Evolutionary conservation across 2,329 filamentous ascomycete species (phyloP).

Genomic region (Pseudocercospora musae): DNA sequence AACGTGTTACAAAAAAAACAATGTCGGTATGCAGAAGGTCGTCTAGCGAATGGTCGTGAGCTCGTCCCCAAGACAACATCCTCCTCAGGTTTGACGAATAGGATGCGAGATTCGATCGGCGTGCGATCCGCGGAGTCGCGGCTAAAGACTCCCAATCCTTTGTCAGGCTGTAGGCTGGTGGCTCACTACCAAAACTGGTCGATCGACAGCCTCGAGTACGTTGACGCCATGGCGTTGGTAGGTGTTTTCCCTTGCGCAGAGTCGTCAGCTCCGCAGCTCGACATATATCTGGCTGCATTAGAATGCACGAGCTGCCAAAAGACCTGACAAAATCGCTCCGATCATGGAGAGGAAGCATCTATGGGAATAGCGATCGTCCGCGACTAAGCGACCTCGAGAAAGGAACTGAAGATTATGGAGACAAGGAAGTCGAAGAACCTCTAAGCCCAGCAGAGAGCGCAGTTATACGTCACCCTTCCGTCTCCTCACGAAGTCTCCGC

Average conservation of each 20-base stretch:
- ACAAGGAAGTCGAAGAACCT: slow-evolving; percentile 15
- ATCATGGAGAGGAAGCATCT: slow-evolving; percentile 31
- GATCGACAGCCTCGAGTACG: background rate
- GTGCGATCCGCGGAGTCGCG: background rate
- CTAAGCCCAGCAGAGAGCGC: slow-evolving; percentile 18
- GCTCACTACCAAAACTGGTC: background rate
- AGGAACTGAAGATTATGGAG: slow-evolving; percentile 24
- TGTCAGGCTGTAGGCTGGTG: background rate
- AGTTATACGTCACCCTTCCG: slow-evolving; percentile 8
- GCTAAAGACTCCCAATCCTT: background rate
- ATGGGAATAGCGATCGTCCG: slow-evolving; percentile 12
- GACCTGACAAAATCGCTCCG: slow-evolving; percentile 29
- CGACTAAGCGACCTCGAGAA: slow-evolving; percentile 23
- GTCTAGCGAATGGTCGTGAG: too few relatives aligned
- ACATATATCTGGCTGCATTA: background rate
- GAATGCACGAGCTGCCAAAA: slow-evolving; percentile 35
- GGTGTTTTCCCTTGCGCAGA: background rate
- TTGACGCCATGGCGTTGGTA: background rate
- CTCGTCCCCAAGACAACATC: background rate
- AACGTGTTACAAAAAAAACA: too few relatives aligned
- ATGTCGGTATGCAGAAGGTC: too few relatives aligned
- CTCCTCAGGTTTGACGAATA: background rate
- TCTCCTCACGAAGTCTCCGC: slow-evolving; percentile 7
- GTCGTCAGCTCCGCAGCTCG: background rate
- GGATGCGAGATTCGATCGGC: background rate